These are phyloP conservation scores for Podospora bellae-mahoneyi DNA, from an alignment of 495 filamentous ascomycete genomes.

Conservation along the genomic window DNA sequence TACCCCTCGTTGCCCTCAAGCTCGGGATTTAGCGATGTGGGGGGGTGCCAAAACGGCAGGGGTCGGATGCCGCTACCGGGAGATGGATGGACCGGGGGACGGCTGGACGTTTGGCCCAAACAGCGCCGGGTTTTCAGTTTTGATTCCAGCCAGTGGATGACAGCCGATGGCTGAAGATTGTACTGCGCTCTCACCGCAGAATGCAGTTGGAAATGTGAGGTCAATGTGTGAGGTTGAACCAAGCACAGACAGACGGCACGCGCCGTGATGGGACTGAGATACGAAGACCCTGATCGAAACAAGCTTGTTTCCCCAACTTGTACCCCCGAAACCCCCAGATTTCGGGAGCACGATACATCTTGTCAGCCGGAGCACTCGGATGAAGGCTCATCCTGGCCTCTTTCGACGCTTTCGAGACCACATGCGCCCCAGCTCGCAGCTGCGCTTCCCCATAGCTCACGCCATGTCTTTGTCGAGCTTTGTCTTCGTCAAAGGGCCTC, in stretches of 20 bases:
- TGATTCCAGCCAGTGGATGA: neutral
- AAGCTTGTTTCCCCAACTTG: constrained; percentile 19
- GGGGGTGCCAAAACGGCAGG: constrained; percentile 1
- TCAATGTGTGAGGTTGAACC: neutral
- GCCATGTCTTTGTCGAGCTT: neutral
- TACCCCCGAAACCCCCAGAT: constrained; percentile 1
- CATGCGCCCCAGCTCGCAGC: neutral
- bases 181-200: neutral
- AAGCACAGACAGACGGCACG: neutral
- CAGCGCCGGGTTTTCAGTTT: neutral
- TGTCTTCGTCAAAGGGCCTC: neutral
- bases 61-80: constrained; percentile 6
- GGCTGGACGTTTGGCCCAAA: neutral
- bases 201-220: neutral
- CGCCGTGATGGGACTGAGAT: neutral
- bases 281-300: neutral
- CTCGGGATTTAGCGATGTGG: constrained; percentile 2
- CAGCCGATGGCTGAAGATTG: neutral
- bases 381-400: constrained; percentile 23
- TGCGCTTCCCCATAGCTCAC: constrained; percentile 4
- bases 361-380: constrained; percentile 16
- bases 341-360: neutral
- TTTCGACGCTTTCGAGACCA: neutral
- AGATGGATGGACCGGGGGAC: neutral
- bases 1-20: neutral